Evolutionary conservation across 441 rosid genomes (phyloP), one percentile per base, ranked within the genome.

Genomic region (Euphorbia schlechtendalii): DNA sequence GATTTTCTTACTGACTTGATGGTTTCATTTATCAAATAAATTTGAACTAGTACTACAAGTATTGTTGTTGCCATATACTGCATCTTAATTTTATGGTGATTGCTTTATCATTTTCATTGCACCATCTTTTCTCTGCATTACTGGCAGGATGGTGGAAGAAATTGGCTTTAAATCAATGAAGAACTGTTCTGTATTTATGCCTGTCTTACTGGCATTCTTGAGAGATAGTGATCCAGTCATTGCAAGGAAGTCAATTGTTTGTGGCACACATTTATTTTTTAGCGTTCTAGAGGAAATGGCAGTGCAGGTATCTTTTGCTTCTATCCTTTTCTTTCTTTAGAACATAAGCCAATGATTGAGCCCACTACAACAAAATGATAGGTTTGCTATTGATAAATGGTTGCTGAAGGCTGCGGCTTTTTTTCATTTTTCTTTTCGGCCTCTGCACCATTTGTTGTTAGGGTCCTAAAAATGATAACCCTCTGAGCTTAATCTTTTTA

Each of bases 101-200:
- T 70, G 49, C 14, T 60, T 55, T 27, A 21, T 53, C 1, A 13
- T 32, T 36, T 56, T 17, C 24, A 17, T 34, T 56, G 34, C n/a
- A 17, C 56, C 68, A 63, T 34, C 13, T 59, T 61, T 40, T 0
- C 25, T 30, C 63, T 71, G 43, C 62, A n/a, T 79, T 79, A 48
- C 53, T 82, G 62, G 57, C 86, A 95, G 99, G 98, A 78, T 82
- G 60, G 82, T 95, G 68, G 94, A 84, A 78, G 96, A 88, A 65
- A 73, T 87, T 73, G 88, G 93, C 43, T 76, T 84, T 72, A 86
- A 77, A 81, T 86, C 81, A 58, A 72, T 86, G 78, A 96, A 88
- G 64, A 80, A 77, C 65, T 88, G 86, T 60, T 65, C 81, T 70
- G 69, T 75, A 56, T 75, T 90, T 18, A 61, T 88, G 34, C 87